Evolutionary conservation across 2,329 filamentous ascomycete genomes (phyloP), one percentile per base, ranked within the genome.

Genomic region (Colletotrichum aenigma): DNA sequence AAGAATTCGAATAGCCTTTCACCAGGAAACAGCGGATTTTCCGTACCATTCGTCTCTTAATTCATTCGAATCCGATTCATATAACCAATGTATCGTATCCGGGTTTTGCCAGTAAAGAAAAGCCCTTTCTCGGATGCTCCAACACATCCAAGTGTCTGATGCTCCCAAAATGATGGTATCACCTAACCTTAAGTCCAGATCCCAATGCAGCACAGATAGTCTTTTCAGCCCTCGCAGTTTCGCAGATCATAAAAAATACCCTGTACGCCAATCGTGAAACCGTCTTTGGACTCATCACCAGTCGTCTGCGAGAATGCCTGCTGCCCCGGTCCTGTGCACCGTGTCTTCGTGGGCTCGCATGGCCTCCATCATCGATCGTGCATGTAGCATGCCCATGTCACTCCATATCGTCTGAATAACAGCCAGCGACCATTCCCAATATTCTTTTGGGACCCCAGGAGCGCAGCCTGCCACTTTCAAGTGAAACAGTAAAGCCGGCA

Each of bases 381-480:
- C 88, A 76, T 89, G 87, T 38, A 87, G 81, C 86, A 91, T 89
- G 10, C 89, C 89, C 81, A 89, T 86, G 56, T 88, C 85, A 65
- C 84, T 82, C 86, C 88, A 90, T 15, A 90, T 85, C 12, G 87
- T 88, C 58, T 88, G 86, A 70, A 90, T 80, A 21, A 87, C 81
- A 18, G 81, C 82, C 67, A 88, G 79, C 0, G 86, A 83, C 88
- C 88, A 91, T 26, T 84, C 76, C 82, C 85, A 88, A 70, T 86
- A 85, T 9, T 83, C 82, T 2, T 77, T 70, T 3, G 88, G 84
- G 2, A 89, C 83, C 1, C 87, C 87, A 0, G 87, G 86, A 5
- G 87, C 88, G 73, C 87, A 89, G 1, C 83, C 86, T 6, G 88
- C 88, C 9, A 84, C 81, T 66, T 86, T 86, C 26, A 90, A 80